Percentiles rank a stretch among this genome's conserved stretches.
These are phyloP conservation scores for Bombardia bombarda DNA, from an alignment of 495 filamentous ascomycete species.

Conservation along the genomic window DNA sequence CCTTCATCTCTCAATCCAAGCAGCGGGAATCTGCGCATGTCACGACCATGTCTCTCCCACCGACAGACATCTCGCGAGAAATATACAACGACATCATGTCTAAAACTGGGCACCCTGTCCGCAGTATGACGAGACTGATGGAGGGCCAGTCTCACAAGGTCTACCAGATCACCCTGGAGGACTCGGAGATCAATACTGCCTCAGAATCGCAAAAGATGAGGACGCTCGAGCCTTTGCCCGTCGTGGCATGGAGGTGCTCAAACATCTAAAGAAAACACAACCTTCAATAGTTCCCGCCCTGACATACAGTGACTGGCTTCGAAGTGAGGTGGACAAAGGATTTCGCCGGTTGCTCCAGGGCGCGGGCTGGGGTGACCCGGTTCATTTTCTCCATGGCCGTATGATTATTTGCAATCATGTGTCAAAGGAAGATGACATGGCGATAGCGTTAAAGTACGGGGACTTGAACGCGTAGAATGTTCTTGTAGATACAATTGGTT, in stretches of 20 bases:
- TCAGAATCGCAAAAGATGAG: constrained; percentile 1
- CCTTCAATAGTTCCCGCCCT: background rate
- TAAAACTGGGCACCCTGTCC: background rate
- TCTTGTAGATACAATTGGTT: background rate
- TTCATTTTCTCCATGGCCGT: constrained; percentile 2
- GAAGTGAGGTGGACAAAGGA: constrained; percentile 1
- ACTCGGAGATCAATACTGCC: background rate
- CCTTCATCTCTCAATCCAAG: background rate
- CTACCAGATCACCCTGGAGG: background rate
- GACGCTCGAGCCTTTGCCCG: background rate
- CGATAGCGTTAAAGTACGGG: constrained; percentile 1
- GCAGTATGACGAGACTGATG: background rate
- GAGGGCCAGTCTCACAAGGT: background rate
- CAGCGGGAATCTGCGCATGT: background rate
- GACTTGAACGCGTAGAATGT: constrained; percentile 1
- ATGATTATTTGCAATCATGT: background rate
- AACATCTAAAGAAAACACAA: background rate
- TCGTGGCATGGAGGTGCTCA: background rate
- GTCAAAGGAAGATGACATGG: background rate
- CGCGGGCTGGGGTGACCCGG: background rate
- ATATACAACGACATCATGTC: too few species aligned
- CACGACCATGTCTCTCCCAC: too few species aligned
- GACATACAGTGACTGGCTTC: background rate
- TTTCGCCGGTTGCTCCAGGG: constrained; percentile 1
- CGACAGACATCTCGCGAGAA: too few species aligned